Conservation (phyloP, 1,284 basidiomycete genomes). For the Cryptococcus sp. region DNA sequence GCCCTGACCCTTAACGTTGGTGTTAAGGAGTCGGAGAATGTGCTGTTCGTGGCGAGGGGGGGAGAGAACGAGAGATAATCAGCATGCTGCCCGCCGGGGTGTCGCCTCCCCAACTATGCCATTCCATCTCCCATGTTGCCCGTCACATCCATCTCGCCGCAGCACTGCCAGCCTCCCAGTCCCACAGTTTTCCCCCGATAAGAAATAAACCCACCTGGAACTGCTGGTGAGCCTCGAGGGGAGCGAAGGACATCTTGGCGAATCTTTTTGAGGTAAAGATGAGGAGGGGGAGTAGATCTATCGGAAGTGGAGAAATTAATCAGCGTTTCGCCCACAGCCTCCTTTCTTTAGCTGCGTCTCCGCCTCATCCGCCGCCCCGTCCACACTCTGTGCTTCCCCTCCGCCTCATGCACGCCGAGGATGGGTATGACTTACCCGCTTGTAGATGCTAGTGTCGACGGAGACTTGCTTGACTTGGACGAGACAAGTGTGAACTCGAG, state of each 20-base stretch:
- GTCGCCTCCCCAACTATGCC: background rate
- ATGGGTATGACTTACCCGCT: too few species aligned
- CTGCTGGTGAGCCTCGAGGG: conserved; percentile 87
- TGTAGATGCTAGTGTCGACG: background rate
- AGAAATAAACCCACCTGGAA: conserved; percentile 65
- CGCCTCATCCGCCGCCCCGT: background rate
- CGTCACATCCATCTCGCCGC: background rate
- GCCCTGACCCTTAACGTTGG: conserved; percentile 92
- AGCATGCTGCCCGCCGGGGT: background rate
- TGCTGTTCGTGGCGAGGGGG: conserved; percentile 57
- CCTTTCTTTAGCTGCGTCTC: background rate
- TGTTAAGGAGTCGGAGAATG: conserved; percentile 98
- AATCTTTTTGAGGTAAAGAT: conserved; percentile 10
- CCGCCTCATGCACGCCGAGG: background rate
- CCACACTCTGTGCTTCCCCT: background rate
- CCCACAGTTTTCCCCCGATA: background rate
- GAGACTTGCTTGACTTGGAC: too few species aligned
- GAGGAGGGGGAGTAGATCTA: conserved; percentile 6
- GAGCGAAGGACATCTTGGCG: conserved; percentile 78
- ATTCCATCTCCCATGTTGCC: conserved; percentile 1
- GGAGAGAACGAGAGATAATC: background rate
- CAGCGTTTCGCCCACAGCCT: background rate
- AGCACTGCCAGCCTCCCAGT: background rate
- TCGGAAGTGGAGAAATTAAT: background rate
- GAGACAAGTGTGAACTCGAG: too few species aligned